Conservation (phyloP, 2,329 filamentous ascomycete species). For the Beauveria sp. region DNA sequence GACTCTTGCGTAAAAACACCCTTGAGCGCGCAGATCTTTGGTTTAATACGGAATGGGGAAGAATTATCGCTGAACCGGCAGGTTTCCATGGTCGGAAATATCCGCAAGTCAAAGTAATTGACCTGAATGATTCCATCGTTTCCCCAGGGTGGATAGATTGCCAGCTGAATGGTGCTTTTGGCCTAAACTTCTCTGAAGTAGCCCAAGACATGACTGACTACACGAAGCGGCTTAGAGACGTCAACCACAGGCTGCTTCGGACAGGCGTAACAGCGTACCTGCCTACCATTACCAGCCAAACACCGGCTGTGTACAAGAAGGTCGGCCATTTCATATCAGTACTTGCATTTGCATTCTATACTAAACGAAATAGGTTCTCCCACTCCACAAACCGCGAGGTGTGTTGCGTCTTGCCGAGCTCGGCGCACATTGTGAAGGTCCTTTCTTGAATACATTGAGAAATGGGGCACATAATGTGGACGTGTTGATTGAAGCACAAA, state of each 20-base stretch:
- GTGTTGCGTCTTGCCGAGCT: neutral
- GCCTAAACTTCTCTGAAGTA: neutral
- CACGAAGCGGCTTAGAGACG: neutral
- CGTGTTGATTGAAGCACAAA: neutral
- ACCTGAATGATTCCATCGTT: neutral
- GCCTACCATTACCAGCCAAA: neutral
- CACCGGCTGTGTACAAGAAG: neutral
- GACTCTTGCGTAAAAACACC: neutral
- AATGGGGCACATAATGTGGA: neutral
- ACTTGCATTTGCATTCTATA: neutral
- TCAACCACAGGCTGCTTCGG: neutral
- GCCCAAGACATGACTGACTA: neutral
- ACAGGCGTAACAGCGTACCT: neutral
- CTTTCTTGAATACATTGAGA: neutral
- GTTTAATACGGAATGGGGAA: neutral
- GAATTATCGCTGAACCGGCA: neutral
- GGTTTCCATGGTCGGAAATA: neutral
- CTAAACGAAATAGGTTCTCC: neutral
- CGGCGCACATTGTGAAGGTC: neutral
- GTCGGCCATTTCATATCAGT: neutral
- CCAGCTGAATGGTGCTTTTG: neutral
- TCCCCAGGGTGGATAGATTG: neutral
- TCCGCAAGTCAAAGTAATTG: neutral
- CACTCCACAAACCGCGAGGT: neutral
- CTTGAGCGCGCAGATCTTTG: neutral